These are phyloP conservation scores for Cladorrhinum samala DNA, from an alignment of 495 filamentous ascomycete genomes.

Conservation along the genomic window DNA sequence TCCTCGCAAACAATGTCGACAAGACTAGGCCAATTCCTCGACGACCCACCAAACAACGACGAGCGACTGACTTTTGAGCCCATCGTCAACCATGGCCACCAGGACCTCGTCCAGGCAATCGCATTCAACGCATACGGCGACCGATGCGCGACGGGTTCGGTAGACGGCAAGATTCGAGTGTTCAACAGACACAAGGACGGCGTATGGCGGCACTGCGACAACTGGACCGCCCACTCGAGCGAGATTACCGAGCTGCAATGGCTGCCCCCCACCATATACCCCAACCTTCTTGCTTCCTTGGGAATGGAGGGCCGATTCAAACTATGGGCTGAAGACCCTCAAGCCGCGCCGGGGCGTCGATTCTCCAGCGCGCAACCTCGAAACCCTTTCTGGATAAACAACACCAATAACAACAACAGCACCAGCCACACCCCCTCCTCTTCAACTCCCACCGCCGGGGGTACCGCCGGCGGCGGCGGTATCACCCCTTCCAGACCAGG, in stretches of 20 bases:
- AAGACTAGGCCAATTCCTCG: constrained; percentile 41
- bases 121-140: constrained; percentile 78
- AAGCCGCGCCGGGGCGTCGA: constrained; percentile 66
- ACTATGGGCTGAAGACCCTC: constrained; percentile 83
- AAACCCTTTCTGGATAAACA: constrained; percentile 18
- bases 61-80: constrained; percentile 57
- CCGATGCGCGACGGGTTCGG: constrained; percentile 81
- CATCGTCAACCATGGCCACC: constrained; percentile 54
- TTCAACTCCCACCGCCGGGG: background rate
- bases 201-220: constrained; percentile 74
- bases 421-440: background rate
- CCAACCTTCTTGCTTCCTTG: constrained; percentile 56
- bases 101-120: constrained; percentile 62
- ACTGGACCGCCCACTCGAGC: constrained; percentile 84
- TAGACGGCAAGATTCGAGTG: constrained; percentile 89
- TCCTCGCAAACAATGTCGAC: constrained; percentile 11
- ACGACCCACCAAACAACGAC: constrained; percentile 68
- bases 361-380: constrained; percentile 47
- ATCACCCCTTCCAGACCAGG: background rate
- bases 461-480: background rate
- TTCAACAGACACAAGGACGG: constrained; percentile 75
- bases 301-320: constrained; percentile 83
- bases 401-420: constrained; percentile 13
- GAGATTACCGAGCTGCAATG: constrained; percentile 84
- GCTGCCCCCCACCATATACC: constrained; percentile 53